Percentiles rank a stretch among this genome's conserved stretches.
Conservation (phyloP, 495 filamentous ascomycete genomes). For the Podospora tetraspora region DNA sequence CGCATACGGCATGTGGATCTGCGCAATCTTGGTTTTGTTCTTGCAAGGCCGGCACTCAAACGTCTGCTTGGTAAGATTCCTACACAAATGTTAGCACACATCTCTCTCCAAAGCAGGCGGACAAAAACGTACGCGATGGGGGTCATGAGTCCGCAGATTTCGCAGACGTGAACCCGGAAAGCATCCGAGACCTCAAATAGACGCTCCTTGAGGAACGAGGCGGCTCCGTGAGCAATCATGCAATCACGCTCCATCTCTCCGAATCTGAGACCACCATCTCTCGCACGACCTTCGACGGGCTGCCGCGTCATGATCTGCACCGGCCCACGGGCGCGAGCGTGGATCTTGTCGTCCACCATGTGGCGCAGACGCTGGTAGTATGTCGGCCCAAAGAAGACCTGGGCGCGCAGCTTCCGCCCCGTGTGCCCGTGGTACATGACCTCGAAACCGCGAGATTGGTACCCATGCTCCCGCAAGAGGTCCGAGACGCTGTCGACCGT, state of each 20-base stretch:
- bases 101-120: not conserved
- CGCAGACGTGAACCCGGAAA: slow-evolving; percentile 97
- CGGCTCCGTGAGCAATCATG: slow-evolving; percentile 98
- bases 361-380: slow-evolving; percentile 98
- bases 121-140: slow-evolving; percentile 83
- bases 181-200: slow-evolving; percentile 96
- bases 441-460: slow-evolving; percentile 95
- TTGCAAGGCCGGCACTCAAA: slow-evolving; percentile 97
- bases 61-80: slow-evolving; percentile 87
- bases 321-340: slow-evolving; percentile 89
- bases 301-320: slow-evolving; percentile 96
- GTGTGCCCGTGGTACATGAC: slow-evolving; percentile 99
- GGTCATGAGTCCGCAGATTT: slow-evolving; percentile 98
- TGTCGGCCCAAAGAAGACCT: slow-evolving; percentile 95
- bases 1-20: slow-evolving; percentile 95
- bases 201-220: slow-evolving; percentile 93
- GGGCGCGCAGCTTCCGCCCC: slow-evolving; percentile 82
- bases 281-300: slow-evolving; percentile 95
- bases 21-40: slow-evolving; percentile 97
- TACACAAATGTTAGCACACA: slow-evolving; percentile 36
- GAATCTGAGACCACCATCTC: slow-evolving; percentile 97
- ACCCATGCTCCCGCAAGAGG: slow-evolving; percentile 84
- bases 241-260: slow-evolving; percentile 99
- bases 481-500: slow-evolving; percentile 91
- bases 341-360: slow-evolving; percentile 99